Conservation (phyloP, 495 filamentous ascomycete species). For the Pseudomonodictys pantanalensis region DNA sequence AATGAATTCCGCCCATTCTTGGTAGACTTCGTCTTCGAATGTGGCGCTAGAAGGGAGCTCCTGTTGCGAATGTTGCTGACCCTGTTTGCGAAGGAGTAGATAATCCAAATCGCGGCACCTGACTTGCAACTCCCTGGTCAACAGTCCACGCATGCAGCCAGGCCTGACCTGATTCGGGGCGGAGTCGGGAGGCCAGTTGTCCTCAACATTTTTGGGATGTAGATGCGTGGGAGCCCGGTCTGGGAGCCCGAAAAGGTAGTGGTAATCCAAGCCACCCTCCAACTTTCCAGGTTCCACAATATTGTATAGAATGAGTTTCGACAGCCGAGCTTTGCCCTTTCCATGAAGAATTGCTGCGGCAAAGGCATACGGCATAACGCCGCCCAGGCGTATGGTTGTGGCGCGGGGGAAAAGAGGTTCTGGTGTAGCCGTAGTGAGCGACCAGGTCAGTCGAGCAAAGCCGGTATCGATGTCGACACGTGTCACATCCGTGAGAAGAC, state of each 20-base stretch:
- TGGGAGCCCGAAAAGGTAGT: not conserved
- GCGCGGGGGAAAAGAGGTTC: not conserved
- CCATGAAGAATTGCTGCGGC: slow-evolving; percentile 3
- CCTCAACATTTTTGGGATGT: not conserved
- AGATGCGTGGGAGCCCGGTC: not conserved
- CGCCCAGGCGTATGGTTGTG: not conserved
- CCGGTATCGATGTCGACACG: slow-evolving; percentile 8
- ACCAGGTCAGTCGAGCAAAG: not conserved
- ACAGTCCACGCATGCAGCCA: not conserved
- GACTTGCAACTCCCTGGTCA: not conserved
- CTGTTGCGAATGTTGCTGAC: slow-evolving; percentile 7
- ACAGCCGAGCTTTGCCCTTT: not conserved
- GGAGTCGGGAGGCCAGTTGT: not conserved
- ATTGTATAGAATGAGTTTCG: not conserved
- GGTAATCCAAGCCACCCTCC: not conserved
- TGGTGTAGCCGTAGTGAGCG: not conserved
- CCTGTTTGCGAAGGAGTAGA: slow-evolving; percentile 1
- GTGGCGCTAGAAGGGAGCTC: not conserved
- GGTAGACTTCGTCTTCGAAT: slow-evolving; percentile 1
- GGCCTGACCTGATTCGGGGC: not conserved
- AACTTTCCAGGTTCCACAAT: not conserved
- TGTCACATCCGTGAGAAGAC: not conserved
- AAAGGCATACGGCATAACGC: not conserved
- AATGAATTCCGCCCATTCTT: slow-evolving; percentile 7
- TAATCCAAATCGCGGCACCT: not conserved